These are phyloP conservation scores for Teratosphaeria gauchensis DNA, from an alignment of 2,329 filamentous ascomycete genomes.

Conservation along the genomic window DNA sequence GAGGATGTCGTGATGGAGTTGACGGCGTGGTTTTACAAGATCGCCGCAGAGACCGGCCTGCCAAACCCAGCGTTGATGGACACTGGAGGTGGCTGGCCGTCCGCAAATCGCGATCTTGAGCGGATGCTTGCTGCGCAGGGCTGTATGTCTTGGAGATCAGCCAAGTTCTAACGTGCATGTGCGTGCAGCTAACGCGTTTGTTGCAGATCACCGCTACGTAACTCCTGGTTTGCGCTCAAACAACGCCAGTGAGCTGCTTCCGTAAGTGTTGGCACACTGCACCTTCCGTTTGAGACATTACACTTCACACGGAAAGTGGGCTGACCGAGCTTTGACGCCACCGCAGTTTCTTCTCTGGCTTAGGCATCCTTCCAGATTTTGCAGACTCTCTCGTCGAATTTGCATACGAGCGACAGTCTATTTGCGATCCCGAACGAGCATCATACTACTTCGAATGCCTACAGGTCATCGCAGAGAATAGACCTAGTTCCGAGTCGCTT, in stretches of 20 bases:
- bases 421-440: conserved; percentile 44
- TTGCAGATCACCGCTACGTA: conserved; percentile 15
- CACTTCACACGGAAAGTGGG: neutral
- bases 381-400: conserved; percentile 52
- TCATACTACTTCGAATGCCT: conserved; percentile 58
- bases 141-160: conserved; percentile 14
- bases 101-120: conserved; percentile 25
- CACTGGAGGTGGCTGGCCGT: conserved; percentile 19
- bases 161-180: neutral
- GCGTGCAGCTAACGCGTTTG: conserved; percentile 1
- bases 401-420: conserved; percentile 51
- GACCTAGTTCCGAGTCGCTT: conserved; percentile 47
- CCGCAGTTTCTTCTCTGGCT: conserved; percentile 41
- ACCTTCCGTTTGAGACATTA: conserved; percentile 1
- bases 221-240: conserved; percentile 9
- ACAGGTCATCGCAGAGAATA: conserved; percentile 47
- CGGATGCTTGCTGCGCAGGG: conserved; percentile 24
- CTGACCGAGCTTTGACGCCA: neutral
- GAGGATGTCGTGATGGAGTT: conserved; percentile 54
- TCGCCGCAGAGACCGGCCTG: conserved; percentile 14
- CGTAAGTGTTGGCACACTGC: conserved; percentile 8
- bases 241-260: conserved; percentile 13
- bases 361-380: conserved; percentile 55
- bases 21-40: conserved; percentile 39
- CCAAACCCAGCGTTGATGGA: conserved; percentile 14